phyloP scores from a whole-genome alignment of 176 grass and related monocot species.

The Echinochloa phyllopogon region DNA sequence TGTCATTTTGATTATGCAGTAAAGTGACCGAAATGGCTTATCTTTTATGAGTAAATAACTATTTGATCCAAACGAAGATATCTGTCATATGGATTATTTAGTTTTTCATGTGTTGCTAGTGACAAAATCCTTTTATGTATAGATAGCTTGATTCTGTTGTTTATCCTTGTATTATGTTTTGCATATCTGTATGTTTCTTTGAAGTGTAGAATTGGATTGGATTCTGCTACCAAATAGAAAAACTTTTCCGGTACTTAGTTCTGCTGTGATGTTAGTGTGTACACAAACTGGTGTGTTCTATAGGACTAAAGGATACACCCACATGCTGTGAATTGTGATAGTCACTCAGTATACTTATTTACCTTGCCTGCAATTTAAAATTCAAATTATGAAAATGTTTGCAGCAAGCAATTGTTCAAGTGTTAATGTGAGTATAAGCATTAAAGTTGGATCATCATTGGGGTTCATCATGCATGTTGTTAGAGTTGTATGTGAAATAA shows the following conservation, averaged over 20 bases:
- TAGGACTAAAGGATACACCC: neutral
- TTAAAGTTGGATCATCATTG: neutral
- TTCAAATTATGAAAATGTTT: constrained; percentile 3
- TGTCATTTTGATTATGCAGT: neutral
- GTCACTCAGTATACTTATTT: neutral
- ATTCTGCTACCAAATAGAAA: neutral
- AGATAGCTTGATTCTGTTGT: neutral
- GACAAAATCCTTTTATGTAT: neutral
- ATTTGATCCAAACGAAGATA: constrained; percentile 4
- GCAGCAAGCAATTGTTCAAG: neutral
- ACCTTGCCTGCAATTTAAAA: neutral
- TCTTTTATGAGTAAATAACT: constrained; percentile 15
- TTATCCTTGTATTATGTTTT: constrained; percentile 16
- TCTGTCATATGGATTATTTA: neutral
- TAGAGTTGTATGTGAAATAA: neutral
- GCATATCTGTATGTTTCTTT: neutral
- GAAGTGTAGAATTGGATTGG: neutral
- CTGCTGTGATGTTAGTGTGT: neutral
- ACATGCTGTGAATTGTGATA: neutral
- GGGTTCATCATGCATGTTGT: neutral
- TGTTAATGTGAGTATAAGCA: neutral
- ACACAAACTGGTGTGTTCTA: neutral
- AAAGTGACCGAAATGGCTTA: neutral
- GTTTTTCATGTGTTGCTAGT: neutral
- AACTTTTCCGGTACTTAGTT: neutral